phyloP scores from a whole-genome alignment of 371 early-diverging fungal genomes.

The Actinomortierella ambigua region DNA sequence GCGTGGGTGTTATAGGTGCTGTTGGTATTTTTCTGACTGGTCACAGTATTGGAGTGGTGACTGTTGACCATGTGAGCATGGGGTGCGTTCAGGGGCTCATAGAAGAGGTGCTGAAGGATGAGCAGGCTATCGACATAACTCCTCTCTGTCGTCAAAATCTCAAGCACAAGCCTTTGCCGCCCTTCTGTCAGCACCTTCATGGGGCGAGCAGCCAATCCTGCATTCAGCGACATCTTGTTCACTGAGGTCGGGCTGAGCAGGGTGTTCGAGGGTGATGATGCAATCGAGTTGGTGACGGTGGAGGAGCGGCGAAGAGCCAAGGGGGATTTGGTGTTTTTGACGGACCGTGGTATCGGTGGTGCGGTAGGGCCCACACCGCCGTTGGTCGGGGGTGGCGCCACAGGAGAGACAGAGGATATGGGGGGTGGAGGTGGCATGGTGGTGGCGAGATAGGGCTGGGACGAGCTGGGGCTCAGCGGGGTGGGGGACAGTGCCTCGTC shows the following conservation, averaged over 20 bases:
- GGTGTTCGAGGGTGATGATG: slow-evolving; percentile 11
- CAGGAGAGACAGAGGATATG: background rate
- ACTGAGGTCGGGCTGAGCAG: too few species aligned
- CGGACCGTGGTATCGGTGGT: slow-evolving; percentile 22
- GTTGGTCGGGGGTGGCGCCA: slow-evolving; percentile 1
- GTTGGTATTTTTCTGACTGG: too few species aligned
- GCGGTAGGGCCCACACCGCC: slow-evolving; percentile 3
- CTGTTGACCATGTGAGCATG: slow-evolving; percentile 5
- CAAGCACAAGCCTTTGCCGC: slow-evolving; percentile 63
- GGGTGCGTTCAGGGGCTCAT: slow-evolving; percentile 45
- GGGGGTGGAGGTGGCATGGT: background rate
- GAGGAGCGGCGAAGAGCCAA: slow-evolving; percentile 31
- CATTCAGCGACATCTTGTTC: background rate
- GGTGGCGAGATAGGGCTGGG: too few species aligned
- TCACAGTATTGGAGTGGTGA: too few species aligned
- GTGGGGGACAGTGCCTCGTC: too few species aligned
- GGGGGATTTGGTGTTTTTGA: slow-evolving; percentile 35
- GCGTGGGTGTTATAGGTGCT: too few species aligned
- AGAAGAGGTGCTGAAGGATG: slow-evolving; percentile 58
- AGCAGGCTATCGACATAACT: slow-evolving; percentile 77
- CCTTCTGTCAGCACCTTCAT: slow-evolving; percentile 43
- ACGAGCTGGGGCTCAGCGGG: too few species aligned
- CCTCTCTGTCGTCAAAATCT: slow-evolving; percentile 76
- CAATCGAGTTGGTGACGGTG: slow-evolving; percentile 16
- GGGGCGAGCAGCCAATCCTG: slow-evolving; percentile 10